Percentiles rank a stretch among this genome's conserved stretches.
These are phyloP conservation scores for Citrullus amarus DNA, from an alignment of 306 rosid species.

Conservation along the genomic window DNA sequence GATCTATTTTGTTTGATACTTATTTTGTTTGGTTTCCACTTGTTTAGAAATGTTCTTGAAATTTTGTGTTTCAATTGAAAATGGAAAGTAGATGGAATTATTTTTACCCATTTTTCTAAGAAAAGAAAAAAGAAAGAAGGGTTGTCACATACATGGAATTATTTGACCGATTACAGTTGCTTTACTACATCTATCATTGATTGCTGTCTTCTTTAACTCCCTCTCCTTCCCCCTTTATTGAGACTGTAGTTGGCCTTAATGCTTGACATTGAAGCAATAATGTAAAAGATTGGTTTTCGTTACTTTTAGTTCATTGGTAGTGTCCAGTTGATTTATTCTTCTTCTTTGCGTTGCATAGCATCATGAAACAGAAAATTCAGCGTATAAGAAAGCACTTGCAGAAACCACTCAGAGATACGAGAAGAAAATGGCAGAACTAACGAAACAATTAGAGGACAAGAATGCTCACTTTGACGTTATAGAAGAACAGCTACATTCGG, in stretches of 20 bases:
- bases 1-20: neutral
- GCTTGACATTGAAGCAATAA: neutral
- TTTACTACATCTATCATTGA: neutral
- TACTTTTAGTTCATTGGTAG: neutral
- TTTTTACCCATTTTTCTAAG: neutral
- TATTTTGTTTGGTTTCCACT: neutral
- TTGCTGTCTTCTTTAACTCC: neutral
- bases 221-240: neutral
- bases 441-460: conserved; percentile 34
- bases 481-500: conserved; percentile 32
- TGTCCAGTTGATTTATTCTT: neutral
- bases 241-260: neutral
- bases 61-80: neutral
- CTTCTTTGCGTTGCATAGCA: conserved; percentile 18
- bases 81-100: neutral
- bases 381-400: conserved; percentile 26
- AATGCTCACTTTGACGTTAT: conserved; percentile 16
- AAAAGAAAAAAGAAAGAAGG: neutral
- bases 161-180: neutral
- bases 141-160: neutral
- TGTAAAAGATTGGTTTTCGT: neutral
- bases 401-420: conserved; percentile 38
- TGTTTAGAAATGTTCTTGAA: neutral
- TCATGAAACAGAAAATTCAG: conserved; percentile 30
- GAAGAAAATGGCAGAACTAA: conserved; percentile 31